Conservation (phyloP, 352 stramenopile species). For the Phytophthora crassamura region DNA sequence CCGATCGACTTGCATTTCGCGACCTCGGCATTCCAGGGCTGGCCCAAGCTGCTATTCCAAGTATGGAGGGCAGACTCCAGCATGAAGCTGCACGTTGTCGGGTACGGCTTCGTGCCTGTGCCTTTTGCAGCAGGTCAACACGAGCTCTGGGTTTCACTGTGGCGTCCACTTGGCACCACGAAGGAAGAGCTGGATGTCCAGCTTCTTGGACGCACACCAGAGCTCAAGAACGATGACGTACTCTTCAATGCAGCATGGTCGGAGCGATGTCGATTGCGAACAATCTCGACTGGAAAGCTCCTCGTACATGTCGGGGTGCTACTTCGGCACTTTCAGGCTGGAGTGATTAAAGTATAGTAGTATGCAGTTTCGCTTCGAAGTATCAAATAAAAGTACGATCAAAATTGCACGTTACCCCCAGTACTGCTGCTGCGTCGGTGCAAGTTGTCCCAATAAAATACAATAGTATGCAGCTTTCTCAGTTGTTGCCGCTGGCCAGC, state of each 20-base stretch:
- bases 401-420: slow-evolving; percentile 33
- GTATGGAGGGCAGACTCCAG: slow-evolving; percentile 62
- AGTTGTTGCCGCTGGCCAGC: slow-evolving; percentile 4
- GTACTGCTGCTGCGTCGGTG: slow-evolving; percentile 17
- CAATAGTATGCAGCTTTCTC: slow-evolving; percentile 12
- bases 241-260: slow-evolving; percentile 64
- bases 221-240: slow-evolving; percentile 66
- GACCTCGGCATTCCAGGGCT: slow-evolving; percentile 61
- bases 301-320: slow-evolving; percentile 58
- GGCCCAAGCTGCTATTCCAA: slow-evolving; percentile 72
- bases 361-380: too few relatives aligned
- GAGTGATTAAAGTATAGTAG: slow-evolving; percentile 23
- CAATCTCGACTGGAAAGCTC: slow-evolving; percentile 63
- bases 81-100: slow-evolving; percentile 56
- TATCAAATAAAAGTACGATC: slow-evolving; percentile 1
- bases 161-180: slow-evolving; percentile 61
- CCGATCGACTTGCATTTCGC: slow-evolving; percentile 76
- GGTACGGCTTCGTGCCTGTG: slow-evolving; percentile 67
- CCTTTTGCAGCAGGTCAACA: slow-evolving; percentile 64
- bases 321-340: slow-evolving; percentile 56
- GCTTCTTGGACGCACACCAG: slow-evolving; percentile 58
- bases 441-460: slow-evolving; percentile 26
- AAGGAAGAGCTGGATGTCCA: slow-evolving; percentile 57
- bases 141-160: slow-evolving; percentile 52
- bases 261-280: slow-evolving; percentile 68